Evolutionary conservation across 2,329 filamentous ascomycete species (phyloP), one percentile per base, ranked within the genome.

Genomic region (Cladosporium phlei): DNA sequence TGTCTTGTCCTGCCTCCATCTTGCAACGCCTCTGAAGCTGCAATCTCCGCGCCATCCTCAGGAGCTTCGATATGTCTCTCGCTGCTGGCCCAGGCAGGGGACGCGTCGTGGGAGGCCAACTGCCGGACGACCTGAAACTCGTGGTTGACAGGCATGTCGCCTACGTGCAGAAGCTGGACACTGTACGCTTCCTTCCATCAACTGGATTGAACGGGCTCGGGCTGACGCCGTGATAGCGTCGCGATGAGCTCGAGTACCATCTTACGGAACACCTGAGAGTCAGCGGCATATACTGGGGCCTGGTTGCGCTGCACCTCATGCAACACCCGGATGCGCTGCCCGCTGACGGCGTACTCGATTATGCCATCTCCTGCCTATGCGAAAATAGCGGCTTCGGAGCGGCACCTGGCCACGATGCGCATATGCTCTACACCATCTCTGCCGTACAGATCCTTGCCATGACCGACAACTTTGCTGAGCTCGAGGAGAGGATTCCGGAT

Each of bases 181-280:
- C 85, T 55, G 82, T 86, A 75, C 69, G 79, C 76, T 38, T 39
- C 39, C 28, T 38, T 33, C 29, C 29, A 47, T 43, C 46, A 51
- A 45, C 52, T 47, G 46, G 24, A 34, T 35, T 37, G 45, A 24
- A 38, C 45, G 38, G 29, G 35, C 35, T 40, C 45, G 38, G 20
- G 52, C 54, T 61, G 58, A 52, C 60, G 58, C 48, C 24, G 37
- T 46, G 45, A 57, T 70, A 85, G 81, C 84, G 86, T 64, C 89
- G 86, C 71, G 89, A 97, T 74, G 88, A 96, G 69, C 83, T 95
- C 59, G 89, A 96, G 67, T 98, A 97, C 73, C 96, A 91, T 86
- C 76, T 97, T 64, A 98, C 93, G 11, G 91, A 98, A 69, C 93
- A 98, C 66, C 77, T 98, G 56, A 88, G 93, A 51, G 78, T 98